Percentiles rank a stretch among this genome's conserved stretches.
Conservation (phyloP, 306 rosid genomes). For the Sphenostylis stenocarpa region DNA sequence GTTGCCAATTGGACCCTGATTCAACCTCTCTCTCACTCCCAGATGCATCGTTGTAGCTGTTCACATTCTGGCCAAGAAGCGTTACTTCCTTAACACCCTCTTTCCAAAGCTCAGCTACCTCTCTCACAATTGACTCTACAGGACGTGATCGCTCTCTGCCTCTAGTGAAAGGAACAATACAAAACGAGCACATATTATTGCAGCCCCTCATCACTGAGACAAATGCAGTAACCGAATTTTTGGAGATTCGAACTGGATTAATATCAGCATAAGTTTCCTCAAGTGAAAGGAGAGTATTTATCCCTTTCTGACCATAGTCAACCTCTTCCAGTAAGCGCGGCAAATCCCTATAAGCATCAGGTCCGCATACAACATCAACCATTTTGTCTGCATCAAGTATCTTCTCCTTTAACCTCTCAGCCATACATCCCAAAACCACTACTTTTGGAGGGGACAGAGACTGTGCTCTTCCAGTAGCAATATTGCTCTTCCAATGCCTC, state of each 20-base stretch:
- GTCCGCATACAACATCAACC: slow-evolving; percentile 98
- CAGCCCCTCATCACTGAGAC: slow-evolving; percentile 98
- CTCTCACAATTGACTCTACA: slow-evolving; percentile 84
- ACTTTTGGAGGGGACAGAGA: slow-evolving; percentile 83
- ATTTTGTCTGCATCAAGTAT: slow-evolving; percentile 91
- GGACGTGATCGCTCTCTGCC: slow-evolving; percentile 96
- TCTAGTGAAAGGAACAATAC: slow-evolving; percentile 93
- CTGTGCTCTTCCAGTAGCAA: slow-evolving; percentile 71
- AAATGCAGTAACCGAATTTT: slow-evolving; percentile 80
- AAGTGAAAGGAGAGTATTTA: slow-evolving; percentile 92
- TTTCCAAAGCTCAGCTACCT: slow-evolving; percentile 86
- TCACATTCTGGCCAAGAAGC: slow-evolving; percentile 95
- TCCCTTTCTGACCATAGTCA: slow-evolving; percentile 91
- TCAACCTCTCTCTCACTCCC: slow-evolving; percentile 57
- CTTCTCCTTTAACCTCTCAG: slow-evolving; percentile 95
- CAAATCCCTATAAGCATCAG: slow-evolving; percentile 95
- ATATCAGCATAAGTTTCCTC: slow-evolving; percentile 98
- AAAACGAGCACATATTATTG: slow-evolving; percentile 97
- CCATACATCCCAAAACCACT: slow-evolving; percentile 98
- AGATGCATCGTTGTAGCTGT: slow-evolving; percentile 88
- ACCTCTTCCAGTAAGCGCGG: slow-evolving; percentile 85
- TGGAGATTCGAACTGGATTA: slow-evolving; percentile 83
- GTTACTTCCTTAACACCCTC: slow-evolving; percentile 97
- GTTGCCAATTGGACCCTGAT: slow-evolving; percentile 71
- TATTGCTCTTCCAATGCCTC: slow-evolving; percentile 89